These are phyloP conservation scores for Physaria fendleri DNA, from an alignment of 345 rosid species.

Conservation along the genomic window DNA sequence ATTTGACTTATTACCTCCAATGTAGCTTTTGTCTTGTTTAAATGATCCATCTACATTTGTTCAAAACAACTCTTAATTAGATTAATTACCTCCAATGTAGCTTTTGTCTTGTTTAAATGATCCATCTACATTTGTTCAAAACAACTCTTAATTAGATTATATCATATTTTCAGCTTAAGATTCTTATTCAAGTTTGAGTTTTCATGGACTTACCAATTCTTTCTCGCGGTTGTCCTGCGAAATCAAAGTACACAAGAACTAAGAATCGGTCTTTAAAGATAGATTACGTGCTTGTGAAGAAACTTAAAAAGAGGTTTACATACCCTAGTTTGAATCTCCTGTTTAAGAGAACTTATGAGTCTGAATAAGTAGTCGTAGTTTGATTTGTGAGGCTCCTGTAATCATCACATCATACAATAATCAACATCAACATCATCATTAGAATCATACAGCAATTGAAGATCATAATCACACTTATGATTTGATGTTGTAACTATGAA, in stretches of 20 bases:
- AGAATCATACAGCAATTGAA: background rate
- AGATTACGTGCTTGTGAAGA: constrained; percentile 2
- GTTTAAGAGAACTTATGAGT: constrained; percentile 29
- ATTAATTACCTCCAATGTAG: constrained; percentile 18
- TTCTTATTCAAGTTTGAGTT: background rate
- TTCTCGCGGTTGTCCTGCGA: constrained; percentile 33
- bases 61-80: background rate
- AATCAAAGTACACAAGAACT: background rate
- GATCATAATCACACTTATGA: background rate
- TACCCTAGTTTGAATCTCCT: constrained; percentile 35
- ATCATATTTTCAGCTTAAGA: background rate
- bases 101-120: constrained; percentile 34
- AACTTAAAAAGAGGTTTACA: background rate
- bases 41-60: constrained; percentile 30
- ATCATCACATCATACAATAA: constrained; percentile 5
- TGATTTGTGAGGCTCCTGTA: constrained; percentile 36
- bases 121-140: constrained; percentile 24
- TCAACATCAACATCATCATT: background rate
- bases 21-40: constrained; percentile 34
- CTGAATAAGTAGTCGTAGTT: constrained; percentile 33
- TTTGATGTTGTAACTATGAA: constrained; percentile 18
- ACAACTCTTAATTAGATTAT: background rate
- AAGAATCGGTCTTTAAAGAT: background rate
- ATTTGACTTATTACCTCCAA: constrained; percentile 32
- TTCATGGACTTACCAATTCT: constrained; percentile 30